Conservation (phyloP, 306 rosid genomes). For the Malus domestica region ASM211411v1 NC_041795.1:5755501-5756000, state of each 20-base stretch:
- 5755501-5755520: slow-evolving; percentile 25
- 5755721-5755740: slow-evolving; percentile 56
- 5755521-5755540: slow-evolving; percentile 23
- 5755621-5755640: slow-evolving; percentile 34
- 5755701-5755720: slow-evolving; percentile 81
- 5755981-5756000: slow-evolving; percentile 52
- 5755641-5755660: slow-evolving; percentile 39
- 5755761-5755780: slow-evolving; percentile 18
- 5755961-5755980: slow-evolving; percentile 54
- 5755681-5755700: slow-evolving; percentile 29
- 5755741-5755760: slow-evolving; percentile 28
- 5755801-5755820: slow-evolving; percentile 24
- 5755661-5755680: slow-evolving; percentile 80
- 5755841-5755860: slow-evolving; percentile 69
- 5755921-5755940: slow-evolving; percentile 52
- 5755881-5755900: slow-evolving; percentile 61
- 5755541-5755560: slow-evolving; percentile 31
- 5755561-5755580: slow-evolving; percentile 21
- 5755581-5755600: slow-evolving; percentile 61
- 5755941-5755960: slow-evolving; percentile 59
- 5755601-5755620: slow-evolving; percentile 21
- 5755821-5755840: slow-evolving; percentile 66
- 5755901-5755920: slow-evolving; percentile 71
- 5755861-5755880: slow-evolving; percentile 86
- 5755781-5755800: slow-evolving; percentile 13